These are phyloP conservation scores for Magnusiomyces fungicola DNA, from an alignment of 1,139 yeast genomes.

Conservation along the genomic window DNA sequence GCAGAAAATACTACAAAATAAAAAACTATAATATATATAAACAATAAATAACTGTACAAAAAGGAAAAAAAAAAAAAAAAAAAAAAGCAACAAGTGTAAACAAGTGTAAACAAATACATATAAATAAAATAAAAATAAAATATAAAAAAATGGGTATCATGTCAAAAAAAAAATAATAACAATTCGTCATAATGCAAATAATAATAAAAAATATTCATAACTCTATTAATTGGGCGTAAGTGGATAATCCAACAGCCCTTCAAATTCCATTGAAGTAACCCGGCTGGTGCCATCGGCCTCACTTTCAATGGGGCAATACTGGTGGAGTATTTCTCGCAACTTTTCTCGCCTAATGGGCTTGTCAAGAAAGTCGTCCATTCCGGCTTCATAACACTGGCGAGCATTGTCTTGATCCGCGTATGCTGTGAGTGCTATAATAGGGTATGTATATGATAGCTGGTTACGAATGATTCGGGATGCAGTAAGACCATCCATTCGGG, in stretches of 20 bases:
- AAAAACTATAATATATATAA: too few species aligned
- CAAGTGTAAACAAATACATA: too few species aligned
- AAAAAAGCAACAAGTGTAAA: too few species aligned
- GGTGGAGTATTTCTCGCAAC: constrained; percentile 42
- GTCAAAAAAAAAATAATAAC: too few species aligned
- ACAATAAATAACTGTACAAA: too few species aligned
- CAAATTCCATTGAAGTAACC: background rate
- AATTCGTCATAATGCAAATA: too few species aligned
- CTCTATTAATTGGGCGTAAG: background rate
- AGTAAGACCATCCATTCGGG: constrained; percentile 75
- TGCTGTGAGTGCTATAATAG: constrained; percentile 91
- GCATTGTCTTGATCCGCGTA: constrained; percentile 73
- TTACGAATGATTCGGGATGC: constrained; percentile 71
- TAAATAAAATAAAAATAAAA: too few species aligned
- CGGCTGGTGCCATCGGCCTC: background rate
- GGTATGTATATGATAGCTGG: constrained; percentile 55
- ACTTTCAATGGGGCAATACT: constrained; percentile 28
- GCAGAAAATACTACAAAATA: too few species aligned
- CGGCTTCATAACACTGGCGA: constrained; percentile 66
- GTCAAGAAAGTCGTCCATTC: constrained; percentile 82
- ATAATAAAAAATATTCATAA: too few species aligned
- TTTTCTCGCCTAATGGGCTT: constrained; percentile 77
- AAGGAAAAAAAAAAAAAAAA: too few species aligned
- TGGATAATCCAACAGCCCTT: background rate
- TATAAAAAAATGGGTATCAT: too few species aligned